phyloP scores from a whole-genome alignment of 805 yeast species.

The Scheffersomyces ergatensis region DNA sequence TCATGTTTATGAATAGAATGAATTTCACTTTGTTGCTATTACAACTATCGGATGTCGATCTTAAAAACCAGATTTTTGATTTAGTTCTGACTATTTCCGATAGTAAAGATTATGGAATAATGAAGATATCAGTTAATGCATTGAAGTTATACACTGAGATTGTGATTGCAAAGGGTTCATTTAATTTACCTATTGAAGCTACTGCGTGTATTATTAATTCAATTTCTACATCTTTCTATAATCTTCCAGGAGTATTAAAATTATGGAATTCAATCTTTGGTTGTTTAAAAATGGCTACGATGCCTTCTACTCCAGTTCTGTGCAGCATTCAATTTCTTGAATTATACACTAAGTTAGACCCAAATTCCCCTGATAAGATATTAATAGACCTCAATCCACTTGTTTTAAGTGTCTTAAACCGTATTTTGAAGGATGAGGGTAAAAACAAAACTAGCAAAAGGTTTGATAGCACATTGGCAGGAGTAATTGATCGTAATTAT shows the following conservation, averaged over 20 bases:
- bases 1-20: slow-evolving; percentile 35
- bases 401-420: neutral
- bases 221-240: neutral
- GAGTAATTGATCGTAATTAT: neutral
- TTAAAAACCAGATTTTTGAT: slow-evolving; percentile 24
- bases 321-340: neutral
- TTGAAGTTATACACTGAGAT: slow-evolving; percentile 16
- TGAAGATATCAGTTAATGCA: slow-evolving; percentile 19
- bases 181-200: neutral
- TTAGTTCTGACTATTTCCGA: slow-evolving; percentile 20
- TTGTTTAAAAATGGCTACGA: neutral
- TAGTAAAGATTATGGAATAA: slow-evolving; percentile 21
- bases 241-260: neutral
- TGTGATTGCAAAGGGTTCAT: slow-evolving; percentile 5
- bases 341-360: neutral
- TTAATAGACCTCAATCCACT: neutral
- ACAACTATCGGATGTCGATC: slow-evolving; percentile 32
- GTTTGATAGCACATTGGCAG: neutral
- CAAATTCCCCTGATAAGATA: neutral
- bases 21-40: slow-evolving; percentile 33
- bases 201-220: neutral
- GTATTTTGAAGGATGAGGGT: neutral
- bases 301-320: neutral
- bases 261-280: neutral
- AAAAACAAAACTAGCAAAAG: neutral